Conservation (phyloP, 495 filamentous ascomycete genomes). For the Podospora appendiculata region DNA sequence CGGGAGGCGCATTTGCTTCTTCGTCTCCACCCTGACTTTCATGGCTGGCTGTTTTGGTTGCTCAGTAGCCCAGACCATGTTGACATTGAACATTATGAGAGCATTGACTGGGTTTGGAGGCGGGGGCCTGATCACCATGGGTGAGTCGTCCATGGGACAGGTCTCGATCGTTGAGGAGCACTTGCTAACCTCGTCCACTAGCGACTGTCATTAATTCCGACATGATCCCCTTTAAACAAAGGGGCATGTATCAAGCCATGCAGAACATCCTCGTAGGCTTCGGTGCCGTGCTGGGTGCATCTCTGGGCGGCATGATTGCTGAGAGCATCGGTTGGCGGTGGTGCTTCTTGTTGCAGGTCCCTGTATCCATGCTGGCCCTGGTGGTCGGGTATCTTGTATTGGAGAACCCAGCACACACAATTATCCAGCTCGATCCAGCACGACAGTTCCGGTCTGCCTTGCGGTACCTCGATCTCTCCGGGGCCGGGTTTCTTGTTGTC, state of each 20-base stretch:
- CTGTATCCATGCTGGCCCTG: constrained; percentile 45
- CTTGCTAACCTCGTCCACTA: constrained; percentile 14
- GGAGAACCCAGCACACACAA: constrained; percentile 25
- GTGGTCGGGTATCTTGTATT: constrained; percentile 48
- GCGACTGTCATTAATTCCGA: constrained; percentile 61
- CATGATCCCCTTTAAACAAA: constrained; percentile 52
- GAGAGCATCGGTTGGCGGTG: constrained; percentile 44
- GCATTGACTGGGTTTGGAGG: constrained; percentile 51
- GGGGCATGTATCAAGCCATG: constrained; percentile 58
- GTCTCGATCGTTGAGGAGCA: background rate
- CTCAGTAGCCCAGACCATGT: constrained; percentile 33
- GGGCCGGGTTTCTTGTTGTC: constrained; percentile 45
- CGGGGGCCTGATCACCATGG: constrained; percentile 55
- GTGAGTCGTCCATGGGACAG: constrained; percentile 19
- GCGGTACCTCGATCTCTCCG: constrained; percentile 49
- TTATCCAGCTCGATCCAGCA: constrained; percentile 7
- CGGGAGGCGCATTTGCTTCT: constrained; percentile 45
- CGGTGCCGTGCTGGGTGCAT: constrained; percentile 40
- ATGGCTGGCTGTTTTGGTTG: constrained; percentile 40
- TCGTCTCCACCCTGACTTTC: constrained; percentile 40
- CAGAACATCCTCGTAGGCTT: constrained; percentile 57
- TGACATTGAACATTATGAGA: constrained; percentile 35
- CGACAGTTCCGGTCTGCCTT: constrained; percentile 32
- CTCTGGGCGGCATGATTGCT: constrained; percentile 41
- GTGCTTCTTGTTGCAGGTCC: constrained; percentile 46